Conservation (phyloP, 768 basidiomycete genomes). For the Dictyophora rubrovolvata region DNA sequence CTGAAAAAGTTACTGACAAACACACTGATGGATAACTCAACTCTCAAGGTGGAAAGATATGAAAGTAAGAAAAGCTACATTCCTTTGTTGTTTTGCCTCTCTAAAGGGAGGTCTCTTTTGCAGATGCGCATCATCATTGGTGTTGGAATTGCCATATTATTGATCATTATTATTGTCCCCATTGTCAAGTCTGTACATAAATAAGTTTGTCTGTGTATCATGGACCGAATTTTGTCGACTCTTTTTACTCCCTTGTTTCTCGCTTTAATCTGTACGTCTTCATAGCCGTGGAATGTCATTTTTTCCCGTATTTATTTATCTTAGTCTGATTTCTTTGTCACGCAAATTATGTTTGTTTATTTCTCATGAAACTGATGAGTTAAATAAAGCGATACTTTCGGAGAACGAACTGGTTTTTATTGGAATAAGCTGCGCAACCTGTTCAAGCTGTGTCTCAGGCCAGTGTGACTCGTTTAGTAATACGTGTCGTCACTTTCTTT, state of each 20-base stretch:
- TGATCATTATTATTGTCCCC: conserved; percentile 92
- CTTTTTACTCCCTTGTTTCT: neutral
- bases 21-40: neutral
- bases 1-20: neutral
- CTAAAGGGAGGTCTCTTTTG: conserved; percentile 1
- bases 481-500: neutral
- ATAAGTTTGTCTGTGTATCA: neutral
- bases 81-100: neutral
- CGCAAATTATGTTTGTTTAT: no score
- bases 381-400: no score
- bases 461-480: neutral
- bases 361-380: no score
- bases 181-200: conserved; percentile 74
- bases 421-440: no score
- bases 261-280: neutral
- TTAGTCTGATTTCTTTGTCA: neutral
- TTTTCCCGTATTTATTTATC: neutral
- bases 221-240: neutral
- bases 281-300: neutral
- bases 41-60: conserved; percentile 86
- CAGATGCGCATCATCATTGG: conserved; percentile 98
- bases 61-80: conserved; percentile 48
- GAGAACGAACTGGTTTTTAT: no score
- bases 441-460: no score
- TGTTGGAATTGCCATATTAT: conserved; percentile 77